Evolutionary conservation across 495 filamentous ascomycete species (phyloP), one percentile per base, ranked within the genome.

Genomic region (Immersiella caudata): DNA sequence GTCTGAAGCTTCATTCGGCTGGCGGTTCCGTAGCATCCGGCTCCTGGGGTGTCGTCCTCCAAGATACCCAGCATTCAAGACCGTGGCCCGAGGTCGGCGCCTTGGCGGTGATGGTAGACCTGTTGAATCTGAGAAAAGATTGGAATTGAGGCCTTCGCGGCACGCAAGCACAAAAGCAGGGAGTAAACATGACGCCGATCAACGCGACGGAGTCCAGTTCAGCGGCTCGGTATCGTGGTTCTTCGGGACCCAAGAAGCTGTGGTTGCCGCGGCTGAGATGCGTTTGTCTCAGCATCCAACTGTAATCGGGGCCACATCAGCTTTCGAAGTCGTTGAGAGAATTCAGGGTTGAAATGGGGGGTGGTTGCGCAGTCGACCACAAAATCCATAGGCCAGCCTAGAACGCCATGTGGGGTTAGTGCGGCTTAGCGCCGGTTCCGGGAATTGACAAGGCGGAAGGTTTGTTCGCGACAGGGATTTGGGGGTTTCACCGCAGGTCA

Each of bases 391-490:
- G 52, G 12, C 52, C n/a, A n/a, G 52, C n/a, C 52, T 55, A n/a
- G 52, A 55, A 55, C 20, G 16, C 24, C 52, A 26, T 22, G 52
- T 55, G 52, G 52, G 52, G 52, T 22, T 55, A 26, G 52, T 22
- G 52, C 21, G 52, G 52, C 21, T 55, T 24, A 11, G 21, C 6
- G 52, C 20, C 21, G 52, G 52, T 6, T 55, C 24, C 20, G 52
- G 8, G 52, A 6, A 22, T 6, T 11, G 7, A 11, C 9, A 22
- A 12, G 8, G 21, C 20, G 52, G 21, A 16, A 35, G 27, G 56
- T 33, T 59, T 59, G 52, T 18, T 54, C 50, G 52, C n/a, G 52
- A 55, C 56, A 59, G 56, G 56, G 56, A 33, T n/a, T 22, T 8
- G n/a, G 56, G 24, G 22, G 24, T 33, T n/a, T 2, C 56, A 59